Evolutionary conservation across 371 early-diverging fungal species (phyloP).

Genomic region (Mortierella sp.): DNA sequence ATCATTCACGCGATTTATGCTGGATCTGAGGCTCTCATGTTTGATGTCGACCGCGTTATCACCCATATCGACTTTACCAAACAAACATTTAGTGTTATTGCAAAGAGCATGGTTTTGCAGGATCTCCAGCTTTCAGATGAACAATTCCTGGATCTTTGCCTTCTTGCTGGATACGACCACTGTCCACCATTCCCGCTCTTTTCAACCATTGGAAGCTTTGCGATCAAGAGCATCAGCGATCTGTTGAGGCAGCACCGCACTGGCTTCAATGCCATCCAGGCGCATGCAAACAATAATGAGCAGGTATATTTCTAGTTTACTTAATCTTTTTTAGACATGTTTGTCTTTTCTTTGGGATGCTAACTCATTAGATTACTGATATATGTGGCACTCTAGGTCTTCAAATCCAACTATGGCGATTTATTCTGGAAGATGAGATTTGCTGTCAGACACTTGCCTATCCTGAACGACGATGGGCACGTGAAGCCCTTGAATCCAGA

Average conservation of each 20-base stretch:
- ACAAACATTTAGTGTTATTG: slow-evolving; percentile 74
- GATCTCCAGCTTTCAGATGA: slow-evolving; percentile 75
- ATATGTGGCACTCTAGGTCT: slow-evolving; percentile 18
- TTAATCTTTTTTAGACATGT: not conserved
- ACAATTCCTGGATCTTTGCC: slow-evolving; percentile 85
- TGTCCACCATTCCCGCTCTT: slow-evolving; percentile 81
- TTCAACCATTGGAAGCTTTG: slow-evolving; percentile 63
- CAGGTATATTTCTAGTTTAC: slow-evolving; percentile 53
- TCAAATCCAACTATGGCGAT: slow-evolving; percentile 75
- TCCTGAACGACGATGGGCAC: slow-evolving; percentile 75
- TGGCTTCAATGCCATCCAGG: slow-evolving; percentile 80
- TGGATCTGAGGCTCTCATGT: slow-evolving; percentile 81
- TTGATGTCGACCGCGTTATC: slow-evolving; percentile 82
- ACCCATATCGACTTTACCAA: slow-evolving; percentile 73
- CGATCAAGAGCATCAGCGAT: slow-evolving; percentile 75
- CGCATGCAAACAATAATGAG: slow-evolving; percentile 58
- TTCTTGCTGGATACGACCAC: slow-evolving; percentile 84
- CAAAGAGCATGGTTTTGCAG: slow-evolving; percentile 70
- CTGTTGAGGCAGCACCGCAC: slow-evolving; percentile 74
- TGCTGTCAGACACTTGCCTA: slow-evolving; percentile 77
- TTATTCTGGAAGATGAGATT: slow-evolving; percentile 78
- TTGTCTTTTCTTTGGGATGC: not conserved
- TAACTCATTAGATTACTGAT: not conserved
- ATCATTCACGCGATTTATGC: slow-evolving; percentile 78
- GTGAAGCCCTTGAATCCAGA: slow-evolving; percentile 77